These are phyloP conservation scores for Artomyces pyxidatus DNA, from an alignment of 768 basidiomycete species.

Conservation along the genomic window DNA sequence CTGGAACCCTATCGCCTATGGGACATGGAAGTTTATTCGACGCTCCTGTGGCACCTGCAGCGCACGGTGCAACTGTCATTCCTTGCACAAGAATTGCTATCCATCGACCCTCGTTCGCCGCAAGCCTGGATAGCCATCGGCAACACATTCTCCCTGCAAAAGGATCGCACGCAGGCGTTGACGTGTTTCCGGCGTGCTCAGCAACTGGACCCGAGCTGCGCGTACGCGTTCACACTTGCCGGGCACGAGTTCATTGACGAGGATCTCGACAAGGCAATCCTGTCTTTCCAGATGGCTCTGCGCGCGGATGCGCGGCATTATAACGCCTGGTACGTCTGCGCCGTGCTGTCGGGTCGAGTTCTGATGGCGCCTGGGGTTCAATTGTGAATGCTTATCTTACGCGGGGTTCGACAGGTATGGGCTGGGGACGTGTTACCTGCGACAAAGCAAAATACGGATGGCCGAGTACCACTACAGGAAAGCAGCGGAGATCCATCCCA, in stretches of 20 bases:
- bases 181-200: conserved; percentile 90
- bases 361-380: conserved; percentile 7
- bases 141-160: conserved; percentile 91
- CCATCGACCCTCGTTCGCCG: conserved; percentile 72
- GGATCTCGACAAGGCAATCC: conserved; percentile 85
- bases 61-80: conserved; percentile 79
- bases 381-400: conserved; percentile 12
- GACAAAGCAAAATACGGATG: conserved; percentile 85
- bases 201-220: conserved; percentile 82
- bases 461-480: conserved; percentile 97
- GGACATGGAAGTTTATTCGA: conserved; percentile 96
- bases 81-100: conserved; percentile 87
- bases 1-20: conserved; percentile 84
- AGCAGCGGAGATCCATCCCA: conserved; percentile 86
- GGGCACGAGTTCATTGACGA: conserved; percentile 97
- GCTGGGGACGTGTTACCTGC: conserved; percentile 92
- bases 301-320: conserved; percentile 90
- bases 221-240: conserved; percentile 93
- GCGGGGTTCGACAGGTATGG: conserved; percentile 81
- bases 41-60: conserved; percentile 91
- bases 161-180: conserved; percentile 88
- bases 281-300: conserved; percentile 87
- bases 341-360: conserved; percentile 5
- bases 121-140: conserved; percentile 96
- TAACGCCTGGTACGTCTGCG: conserved; percentile 82